A percentile compares a stretch with the other conserved stretches of the same genome.
phyloP scores from a whole-genome alignment of 306 rosid genomes.

The Cyamopsis tetragonoloba region DNA sequence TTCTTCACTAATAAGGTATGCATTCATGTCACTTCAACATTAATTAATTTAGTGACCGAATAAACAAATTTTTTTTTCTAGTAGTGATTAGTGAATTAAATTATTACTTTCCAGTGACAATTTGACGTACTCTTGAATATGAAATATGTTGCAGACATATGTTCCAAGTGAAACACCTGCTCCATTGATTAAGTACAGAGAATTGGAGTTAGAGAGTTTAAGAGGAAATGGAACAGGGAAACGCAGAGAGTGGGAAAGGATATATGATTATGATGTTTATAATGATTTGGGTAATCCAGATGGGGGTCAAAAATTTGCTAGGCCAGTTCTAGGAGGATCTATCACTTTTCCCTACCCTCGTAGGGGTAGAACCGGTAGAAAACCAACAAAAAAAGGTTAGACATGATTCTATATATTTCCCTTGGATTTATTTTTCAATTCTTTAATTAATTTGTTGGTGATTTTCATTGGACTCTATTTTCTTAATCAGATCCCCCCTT shows the following conservation, averaged over 20 bases:
- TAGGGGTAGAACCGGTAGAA: constrained; percentile 74
- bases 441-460: too few relatives aligned
- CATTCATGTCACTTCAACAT: too few relatives aligned
- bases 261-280: constrained; percentile 68
- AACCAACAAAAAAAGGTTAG: constrained; percentile 44
- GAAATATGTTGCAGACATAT: constrained; percentile 37
- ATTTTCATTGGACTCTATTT: too few relatives aligned
- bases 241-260: constrained; percentile 56
- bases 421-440: too few relatives aligned
- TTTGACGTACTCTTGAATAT: too few relatives aligned
- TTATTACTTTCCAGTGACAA: too few relatives aligned
- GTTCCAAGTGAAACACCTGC: constrained; percentile 60
- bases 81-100: too few relatives aligned
- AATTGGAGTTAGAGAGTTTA: constrained; percentile 33
- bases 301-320: not conserved
- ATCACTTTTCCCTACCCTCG: constrained; percentile 62
- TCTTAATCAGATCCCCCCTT: too few relatives aligned
- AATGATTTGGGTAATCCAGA: constrained; percentile 65
- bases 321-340: constrained; percentile 67
- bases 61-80: too few relatives aligned
- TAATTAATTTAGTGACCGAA: too few relatives aligned
- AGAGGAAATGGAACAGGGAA: constrained; percentile 64
- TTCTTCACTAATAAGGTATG: constrained; percentile 63
- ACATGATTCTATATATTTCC: not conserved
- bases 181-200: constrained; percentile 36